A percentile compares a stretch with the other conserved stretches of the same genome.
phyloP scores from a whole-genome alignment of 805 yeast genomes.

The Lachancea waltii region DNA sequence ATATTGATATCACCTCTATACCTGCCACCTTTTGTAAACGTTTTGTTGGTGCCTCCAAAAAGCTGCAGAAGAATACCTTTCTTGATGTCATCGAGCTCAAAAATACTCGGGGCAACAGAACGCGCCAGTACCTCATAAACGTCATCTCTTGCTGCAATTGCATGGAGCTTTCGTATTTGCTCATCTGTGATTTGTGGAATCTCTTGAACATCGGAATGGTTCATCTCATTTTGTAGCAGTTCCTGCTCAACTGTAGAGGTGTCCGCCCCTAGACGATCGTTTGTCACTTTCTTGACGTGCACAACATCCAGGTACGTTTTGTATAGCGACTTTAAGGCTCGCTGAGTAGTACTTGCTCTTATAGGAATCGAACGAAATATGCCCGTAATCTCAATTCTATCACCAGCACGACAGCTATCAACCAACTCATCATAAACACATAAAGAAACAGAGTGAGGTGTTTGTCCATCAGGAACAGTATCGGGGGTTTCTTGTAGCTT shows the following conservation, averaged over 20 bases:
- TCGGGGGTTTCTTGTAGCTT: constrained; percentile 95
- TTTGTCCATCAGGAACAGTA: constrained; percentile 94
- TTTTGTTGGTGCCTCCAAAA: constrained; percentile 93
- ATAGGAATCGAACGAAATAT: constrained; percentile 91
- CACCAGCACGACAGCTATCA: constrained; percentile 94
- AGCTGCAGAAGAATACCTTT: constrained; percentile 89
- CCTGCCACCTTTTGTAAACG: constrained; percentile 81
- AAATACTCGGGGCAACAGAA: constrained; percentile 94
- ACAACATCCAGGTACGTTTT: constrained; percentile 94
- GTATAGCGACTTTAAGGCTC: constrained; percentile 76
- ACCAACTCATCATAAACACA: constrained; percentile 96
- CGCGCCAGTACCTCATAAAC: constrained; percentile 80
- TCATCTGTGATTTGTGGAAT: constrained; percentile 59
- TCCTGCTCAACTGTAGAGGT: constrained; percentile 49
- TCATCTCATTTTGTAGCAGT: constrained; percentile 43
- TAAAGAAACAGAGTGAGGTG: constrained; percentile 91
- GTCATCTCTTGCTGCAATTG: constrained; percentile 62
- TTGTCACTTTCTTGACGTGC: constrained; percentile 82
- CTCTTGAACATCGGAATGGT: constrained; percentile 63
- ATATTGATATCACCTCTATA: constrained; percentile 98
- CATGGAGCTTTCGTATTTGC: constrained; percentile 59
- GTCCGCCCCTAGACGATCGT: constrained; percentile 75
- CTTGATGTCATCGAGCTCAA: constrained; percentile 93
- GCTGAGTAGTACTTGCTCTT: constrained; percentile 74
- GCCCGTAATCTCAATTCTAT: constrained; percentile 91